Percentiles rank a stretch among this genome's conserved stretches.
Evolutionary conservation across 169 alveolate species (phyloP).

Genomic region (Babesia ovata): DNA sequence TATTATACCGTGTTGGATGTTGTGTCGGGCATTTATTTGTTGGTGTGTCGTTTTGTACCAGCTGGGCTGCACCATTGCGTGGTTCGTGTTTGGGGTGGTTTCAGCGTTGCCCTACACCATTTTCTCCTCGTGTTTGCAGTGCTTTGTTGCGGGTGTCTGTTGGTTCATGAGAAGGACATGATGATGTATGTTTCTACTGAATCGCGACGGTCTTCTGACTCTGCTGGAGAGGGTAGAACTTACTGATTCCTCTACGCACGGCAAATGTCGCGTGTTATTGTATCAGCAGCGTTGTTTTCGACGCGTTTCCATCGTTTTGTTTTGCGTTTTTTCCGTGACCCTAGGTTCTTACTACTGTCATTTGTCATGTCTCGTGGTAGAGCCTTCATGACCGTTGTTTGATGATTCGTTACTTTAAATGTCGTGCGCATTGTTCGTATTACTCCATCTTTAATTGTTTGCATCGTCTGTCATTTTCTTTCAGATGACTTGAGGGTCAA

Average conservation of each 20-base stretch:
- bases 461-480: background rate
- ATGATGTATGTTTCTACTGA: slow-evolving; percentile 77
- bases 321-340: background rate
- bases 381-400: background rate
- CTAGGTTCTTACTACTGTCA: background rate
- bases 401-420: too few species aligned
- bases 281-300: background rate
- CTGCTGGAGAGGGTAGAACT: slow-evolving; percentile 79
- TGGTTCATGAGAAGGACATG: slow-evolving; percentile 37
- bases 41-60: background rate
- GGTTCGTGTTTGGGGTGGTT: background rate
- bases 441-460: background rate
- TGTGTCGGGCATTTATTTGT: background rate
- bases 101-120: background rate
- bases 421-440: background rate
- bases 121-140: background rate
- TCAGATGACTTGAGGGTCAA: slow-evolving; percentile 87
- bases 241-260: slow-evolving; percentile 38
- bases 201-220: slow-evolving; percentile 88
- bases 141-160: background rate
- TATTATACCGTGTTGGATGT: background rate
- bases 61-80: background rate
- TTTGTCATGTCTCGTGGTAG: background rate
- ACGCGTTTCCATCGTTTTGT: background rate
- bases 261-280: background rate